These are phyloP conservation scores for Volvox carteri DNA, from an alignment of 163 green algal species.

Conservation along the genomic window DNA sequence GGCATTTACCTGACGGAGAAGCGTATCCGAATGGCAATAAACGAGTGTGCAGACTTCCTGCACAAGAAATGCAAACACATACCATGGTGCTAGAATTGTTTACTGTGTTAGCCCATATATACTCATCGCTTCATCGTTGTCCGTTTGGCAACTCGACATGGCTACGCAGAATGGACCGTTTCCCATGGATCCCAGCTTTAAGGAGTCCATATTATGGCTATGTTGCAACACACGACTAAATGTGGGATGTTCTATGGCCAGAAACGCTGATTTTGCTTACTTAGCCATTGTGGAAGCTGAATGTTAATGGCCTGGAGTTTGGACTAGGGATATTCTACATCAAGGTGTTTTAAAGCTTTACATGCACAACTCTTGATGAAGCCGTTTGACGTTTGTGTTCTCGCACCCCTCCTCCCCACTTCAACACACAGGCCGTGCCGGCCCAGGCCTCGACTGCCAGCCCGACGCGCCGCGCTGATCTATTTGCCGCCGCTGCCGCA, in stretches of 20 bases:
- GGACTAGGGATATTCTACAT: no score
- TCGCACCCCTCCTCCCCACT: neutral
- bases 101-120: neutral
- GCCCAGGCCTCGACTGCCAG: neutral
- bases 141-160: slow-evolving; percentile 6
- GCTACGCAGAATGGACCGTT: neutral
- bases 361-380: no score
- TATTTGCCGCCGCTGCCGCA: neutral
- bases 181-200: slow-evolving; percentile 33
- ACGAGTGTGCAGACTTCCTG: no score
- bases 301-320: no score
- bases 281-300: no score
- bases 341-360: no score
- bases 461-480: neutral
- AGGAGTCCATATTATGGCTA: slow-evolving; percentile 37
- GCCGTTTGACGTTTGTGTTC: neutral
- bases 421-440: neutral
- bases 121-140: neutral
- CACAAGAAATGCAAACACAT: no score
- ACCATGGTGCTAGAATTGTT: no score
- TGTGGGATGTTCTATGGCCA: neutral
- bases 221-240: slow-evolving; percentile 50
- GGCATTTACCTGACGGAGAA: no score
- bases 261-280: no score
- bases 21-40: no score